These are phyloP conservation scores for Colletotrichum noveboracense DNA, from an alignment of 2,329 filamentous ascomycete species.

Conservation along the genomic window DNA sequence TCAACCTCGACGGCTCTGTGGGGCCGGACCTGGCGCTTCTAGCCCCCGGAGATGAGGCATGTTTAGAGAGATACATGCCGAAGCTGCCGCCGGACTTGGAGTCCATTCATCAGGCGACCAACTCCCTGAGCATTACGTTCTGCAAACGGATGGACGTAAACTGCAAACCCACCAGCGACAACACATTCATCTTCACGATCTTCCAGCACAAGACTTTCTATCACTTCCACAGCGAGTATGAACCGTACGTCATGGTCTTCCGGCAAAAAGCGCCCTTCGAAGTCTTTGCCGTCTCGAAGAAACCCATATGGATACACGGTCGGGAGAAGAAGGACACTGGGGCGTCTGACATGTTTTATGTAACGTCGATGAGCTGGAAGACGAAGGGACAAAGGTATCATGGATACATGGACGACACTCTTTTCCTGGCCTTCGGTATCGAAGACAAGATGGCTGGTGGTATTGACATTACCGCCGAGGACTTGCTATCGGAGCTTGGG, in stretches of 20 bases:
- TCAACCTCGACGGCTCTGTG: conserved; percentile 49
- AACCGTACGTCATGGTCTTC: conserved; percentile 61
- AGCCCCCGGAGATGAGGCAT: conserved; percentile 45
- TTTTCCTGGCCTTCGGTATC: conserved; percentile 61
- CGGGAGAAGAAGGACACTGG: conserved; percentile 37
- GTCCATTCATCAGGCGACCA: conserved; percentile 64
- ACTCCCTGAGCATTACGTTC: conserved; percentile 60
- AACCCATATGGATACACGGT: conserved; percentile 62
- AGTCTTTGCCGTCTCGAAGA: conserved; percentile 51
- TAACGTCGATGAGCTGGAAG: conserved; percentile 64
- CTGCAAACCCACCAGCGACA: conserved; percentile 46
- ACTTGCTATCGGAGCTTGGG: conserved; percentile 45
- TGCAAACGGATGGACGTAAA: conserved; percentile 50
- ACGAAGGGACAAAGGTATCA: conserved; percentile 51
- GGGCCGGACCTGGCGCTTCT: conserved; percentile 50
- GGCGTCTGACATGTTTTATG: conserved; percentile 61
- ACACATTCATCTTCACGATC: conserved; percentile 61
- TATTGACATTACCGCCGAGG: conserved; percentile 56
- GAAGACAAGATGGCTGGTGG: conserved; percentile 54
- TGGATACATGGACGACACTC: conserved; percentile 59
- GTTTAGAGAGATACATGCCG: conserved; percentile 52
- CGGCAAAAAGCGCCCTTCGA: conserved; percentile 51
- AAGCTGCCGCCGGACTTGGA: conserved; percentile 37
- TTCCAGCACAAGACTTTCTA: conserved; percentile 60
- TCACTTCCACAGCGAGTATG: conserved; percentile 55